Evolutionary conservation across 1,139 yeast genomes (phyloP), one percentile per base, ranked within the genome.

Genomic region (Debaryomyces coudertii): DNA sequence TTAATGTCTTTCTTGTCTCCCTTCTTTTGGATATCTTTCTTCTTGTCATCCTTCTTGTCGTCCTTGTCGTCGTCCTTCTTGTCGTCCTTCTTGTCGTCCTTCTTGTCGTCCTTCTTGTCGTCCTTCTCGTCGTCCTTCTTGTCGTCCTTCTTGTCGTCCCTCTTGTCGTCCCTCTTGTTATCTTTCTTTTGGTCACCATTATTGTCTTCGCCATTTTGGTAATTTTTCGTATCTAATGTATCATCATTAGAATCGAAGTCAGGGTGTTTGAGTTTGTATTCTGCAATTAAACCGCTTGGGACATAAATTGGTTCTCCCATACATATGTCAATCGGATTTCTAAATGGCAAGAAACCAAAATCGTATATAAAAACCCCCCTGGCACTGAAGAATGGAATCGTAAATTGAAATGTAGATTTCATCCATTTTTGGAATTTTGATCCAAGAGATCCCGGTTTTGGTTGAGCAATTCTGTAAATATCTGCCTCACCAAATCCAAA

Each of bases 401-500:
- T 92, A 66, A 92, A 93, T 3, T 92, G 93, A 48, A 84, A 77
- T 35, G 70, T 75, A 33, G 73, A 72, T 58, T 93, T 92, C 62
- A 92, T 62, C 82, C 89, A 80, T 35, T 77, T 68, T 63, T 92
- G 98, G 47, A 87, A 63, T 45, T 70, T 74, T 55, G 58, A 80
- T 58, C 70, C 77, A 57, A 60, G 55, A 0, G 93, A 83, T 55
- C 79, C 61, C 59, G 79, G 67, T 56, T 57, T 71, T 7, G 89
- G 87, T 43, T 75, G 71, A 3, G 80, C 68, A 45, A 89, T 81
- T 47, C 83, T 80, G 64, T 85, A 90, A 33, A 89, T 69, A 49
- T 87, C 89, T 31, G 87, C 95, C 60, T 93, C 99, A 3, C 99
- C 99, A 71, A 93, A 93, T 20, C 90, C 95, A 64, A 88, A 83